phyloP scores from a whole-genome alignment of 2,329 filamentous ascomycete species.

The Xylariaceae sp. region DNA sequence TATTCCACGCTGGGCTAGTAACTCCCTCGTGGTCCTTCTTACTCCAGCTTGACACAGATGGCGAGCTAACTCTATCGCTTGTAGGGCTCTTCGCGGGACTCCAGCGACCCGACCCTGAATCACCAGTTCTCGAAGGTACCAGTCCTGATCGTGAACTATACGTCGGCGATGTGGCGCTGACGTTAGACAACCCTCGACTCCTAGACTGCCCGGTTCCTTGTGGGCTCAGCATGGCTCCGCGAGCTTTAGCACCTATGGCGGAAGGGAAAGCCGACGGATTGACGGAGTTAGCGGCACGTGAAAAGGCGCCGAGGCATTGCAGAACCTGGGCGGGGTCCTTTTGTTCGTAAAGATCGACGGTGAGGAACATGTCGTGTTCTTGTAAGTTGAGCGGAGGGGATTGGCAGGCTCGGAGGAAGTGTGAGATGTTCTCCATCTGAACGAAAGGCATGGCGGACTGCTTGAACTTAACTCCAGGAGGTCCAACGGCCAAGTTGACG shows the following conservation, averaged over 20 bases:
- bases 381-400: slow-evolving; percentile 83
- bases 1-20: slow-evolving; percentile 95
- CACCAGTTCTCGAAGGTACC: slow-evolving; percentile 58
- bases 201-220: slow-evolving; percentile 65
- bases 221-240: slow-evolving; percentile 65
- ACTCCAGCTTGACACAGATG: slow-evolving; percentile 85
- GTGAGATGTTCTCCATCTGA: slow-evolving; percentile 99
- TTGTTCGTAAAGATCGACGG: slow-evolving; percentile 92
- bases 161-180: slow-evolving; percentile 64
- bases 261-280: slow-evolving; percentile 77
- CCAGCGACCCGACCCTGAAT: slow-evolving; percentile 61
- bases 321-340: slow-evolving; percentile 97
- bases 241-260: slow-evolving; percentile 76
- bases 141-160: slow-evolving; percentile 52
- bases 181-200: slow-evolving; percentile 58
- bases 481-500: slow-evolving; percentile 78
- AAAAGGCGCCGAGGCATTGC: slow-evolving; percentile 91
- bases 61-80: slow-evolving; percentile 58
- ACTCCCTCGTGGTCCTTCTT: slow-evolving; percentile 79
- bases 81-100: slow-evolving; percentile 70
- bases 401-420: slow-evolving; percentile 91
- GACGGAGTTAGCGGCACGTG: slow-evolving; percentile 77
- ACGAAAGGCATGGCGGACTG: slow-evolving; percentile 95
- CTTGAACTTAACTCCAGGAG: slow-evolving; percentile 87
- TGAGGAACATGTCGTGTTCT: slow-evolving; percentile 94